Conservation (phyloP, 2,329 filamentous ascomycete species). For the Macroventuria anomochaeta region DNA sequence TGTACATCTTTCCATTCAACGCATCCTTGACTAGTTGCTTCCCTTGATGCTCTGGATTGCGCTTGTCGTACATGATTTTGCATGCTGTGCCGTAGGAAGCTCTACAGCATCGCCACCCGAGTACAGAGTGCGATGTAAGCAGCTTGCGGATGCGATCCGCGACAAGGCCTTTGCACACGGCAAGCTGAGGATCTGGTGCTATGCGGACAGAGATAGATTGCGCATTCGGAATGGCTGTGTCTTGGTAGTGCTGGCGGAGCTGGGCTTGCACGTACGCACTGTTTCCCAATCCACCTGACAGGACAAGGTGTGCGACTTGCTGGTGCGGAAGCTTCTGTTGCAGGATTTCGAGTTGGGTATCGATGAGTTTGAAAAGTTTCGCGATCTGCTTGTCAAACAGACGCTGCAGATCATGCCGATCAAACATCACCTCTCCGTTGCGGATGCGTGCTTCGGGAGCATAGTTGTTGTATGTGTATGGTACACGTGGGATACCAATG, state of each 20-base stretch:
- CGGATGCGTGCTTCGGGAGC: slow-evolving; percentile 40
- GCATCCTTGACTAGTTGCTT: neutral
- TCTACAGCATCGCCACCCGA: slow-evolving; percentile 45
- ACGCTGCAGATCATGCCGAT: slow-evolving; percentile 39
- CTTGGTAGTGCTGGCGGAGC: slow-evolving; percentile 26
- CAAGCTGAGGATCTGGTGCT: slow-evolving; percentile 57
- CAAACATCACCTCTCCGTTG: slow-evolving; percentile 45
- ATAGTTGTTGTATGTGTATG: slow-evolving; percentile 40
- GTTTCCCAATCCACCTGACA: slow-evolving; percentile 53
- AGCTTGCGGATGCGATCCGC: slow-evolving; percentile 55
- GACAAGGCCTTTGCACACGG: slow-evolving; percentile 61
- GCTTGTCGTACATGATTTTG: slow-evolving; percentile 45
- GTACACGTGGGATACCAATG: slow-evolving; percentile 45
- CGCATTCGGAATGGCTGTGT: slow-evolving; percentile 36
- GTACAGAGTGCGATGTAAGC: slow-evolving; percentile 32
- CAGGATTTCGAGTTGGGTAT: slow-evolving; percentile 42
- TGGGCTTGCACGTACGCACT: slow-evolving; percentile 50
- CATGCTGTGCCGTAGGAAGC: slow-evolving; percentile 47
- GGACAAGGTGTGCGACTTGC: slow-evolving; percentile 40
- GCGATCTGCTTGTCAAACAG: slow-evolving; percentile 48
- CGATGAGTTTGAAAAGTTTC: slow-evolving; percentile 46
- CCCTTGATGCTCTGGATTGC: slow-evolving; percentile 40
- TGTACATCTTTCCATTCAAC: slow-evolving; percentile 30
- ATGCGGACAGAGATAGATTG: slow-evolving; percentile 16
- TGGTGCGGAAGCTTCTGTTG: slow-evolving; percentile 38